Evolutionary conservation across 2,329 filamentous ascomycete genomes (phyloP), one percentile per base, ranked within the genome.

Genomic region (Ascochyta koolunga): DNA sequence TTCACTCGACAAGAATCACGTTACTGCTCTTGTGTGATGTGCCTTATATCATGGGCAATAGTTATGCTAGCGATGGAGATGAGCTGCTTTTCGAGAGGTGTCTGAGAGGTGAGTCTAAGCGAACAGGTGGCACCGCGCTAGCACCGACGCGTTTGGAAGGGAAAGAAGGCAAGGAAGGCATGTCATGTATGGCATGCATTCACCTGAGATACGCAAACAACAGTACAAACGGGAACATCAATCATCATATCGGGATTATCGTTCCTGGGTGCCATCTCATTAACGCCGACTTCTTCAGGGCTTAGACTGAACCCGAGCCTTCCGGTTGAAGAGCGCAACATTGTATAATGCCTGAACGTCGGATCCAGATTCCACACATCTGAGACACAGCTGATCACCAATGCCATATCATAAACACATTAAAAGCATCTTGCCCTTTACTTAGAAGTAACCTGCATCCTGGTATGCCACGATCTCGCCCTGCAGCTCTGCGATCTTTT

Each of bases 91-190:
- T 16, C 13, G 29, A 8, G 6, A 4, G 19, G 21, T 31, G 33
- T 40, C 31, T 7, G 25, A 15, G 38, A 42, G 27, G 9, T 39
- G 35, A 32, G 16, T 40, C 21, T 16, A 43, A 43, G 38, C 50
- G 44, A 54, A 45, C 32, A 48, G 25, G 43, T 48, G 37, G 43
- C 43, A 43, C 50, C 27, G 45, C 45, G 51, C 51, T 54, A 54
- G 29, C 8, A 22, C 27, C 38, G 39, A 48, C 25, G 21, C 44
- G 39, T 32, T 25, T 13, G 16, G 21, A 18, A 39, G 25, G 18
- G 37, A 40, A 39, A 22, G 37, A 37, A 42, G 42, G 43, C 18
- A 42, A 21, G 37, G 21, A 25, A 19, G 50, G 44, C 27, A 54
- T 44, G 32, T n/a, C n/a, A 42, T 25, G 37, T 29, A 25, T 25